Base-by-base conservation (phyloP, 257 asterid species). In the Phtheirospermum japonicum region DNA sequence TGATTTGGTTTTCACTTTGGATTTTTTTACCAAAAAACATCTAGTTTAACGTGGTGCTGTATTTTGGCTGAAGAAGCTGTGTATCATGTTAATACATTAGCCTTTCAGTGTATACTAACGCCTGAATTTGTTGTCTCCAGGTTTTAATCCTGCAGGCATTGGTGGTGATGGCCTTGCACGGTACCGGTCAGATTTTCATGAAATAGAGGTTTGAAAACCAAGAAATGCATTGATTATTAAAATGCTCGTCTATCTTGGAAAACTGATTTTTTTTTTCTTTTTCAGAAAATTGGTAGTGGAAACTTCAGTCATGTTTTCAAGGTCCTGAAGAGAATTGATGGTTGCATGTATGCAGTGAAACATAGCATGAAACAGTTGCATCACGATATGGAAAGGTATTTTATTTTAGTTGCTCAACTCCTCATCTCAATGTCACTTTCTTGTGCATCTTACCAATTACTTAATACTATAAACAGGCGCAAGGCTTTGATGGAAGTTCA, bases 401-500 rank as follows among this genome's bases (percentile, higher is more conserved):
- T 13, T 34, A 13, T 62, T 53, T 37, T 48, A 36, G 8, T 6
- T 61, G 37, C 42, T 56, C 18, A 28, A 40, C 34, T 59, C 28
- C 48, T 66, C 65, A 33, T 52, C 57, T 54, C 9, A 28, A 16
- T 23, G 64, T 54, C 26, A 61, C 53, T 66, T 30, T 65, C 52
- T 55, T 54, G 12, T 63, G 51, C 48, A 52, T 55, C 45, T 60
- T 50, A 59, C 66, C 53, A 11, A 67, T 65, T 18, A 48, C 14
- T 65, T 73, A 12, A 30, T 23, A 28, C 50, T 66, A 39, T 49
- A 49, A n/a, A 51, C 86, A 92, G 98, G 85, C 75, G 90, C 65
- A 86, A 82, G 76, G 98, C 99, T 72, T 79, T 89, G 79, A 92
- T 86, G 96, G 98, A 92, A 80, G 98, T 92, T 77, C 98, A 92